Conservation (phyloP, 441 rosid genomes). For the Euphorbia celastroides region DNA sequence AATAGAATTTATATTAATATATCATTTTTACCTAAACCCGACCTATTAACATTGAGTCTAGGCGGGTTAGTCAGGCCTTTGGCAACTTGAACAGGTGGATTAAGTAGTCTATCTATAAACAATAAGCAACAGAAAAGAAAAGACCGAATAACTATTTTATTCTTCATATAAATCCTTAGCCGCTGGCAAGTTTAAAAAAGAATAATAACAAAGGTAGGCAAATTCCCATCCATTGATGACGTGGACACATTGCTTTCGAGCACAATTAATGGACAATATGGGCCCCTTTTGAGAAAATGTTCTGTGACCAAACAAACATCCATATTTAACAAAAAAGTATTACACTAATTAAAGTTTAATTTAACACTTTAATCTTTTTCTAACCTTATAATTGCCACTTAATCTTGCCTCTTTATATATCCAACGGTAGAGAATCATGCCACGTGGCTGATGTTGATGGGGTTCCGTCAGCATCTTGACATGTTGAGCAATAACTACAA, state of each 20-base stretch:
- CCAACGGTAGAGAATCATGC: not conserved
- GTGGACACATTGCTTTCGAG: slow-evolving; percentile 29
- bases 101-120: too few species aligned
- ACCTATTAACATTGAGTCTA: too few species aligned
- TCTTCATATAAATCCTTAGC: not conserved
- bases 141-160: too few species aligned
- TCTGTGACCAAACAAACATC: slow-evolving; percentile 6
- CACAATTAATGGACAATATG: slow-evolving; percentile 21
- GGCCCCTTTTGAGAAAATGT: slow-evolving; percentile 27
- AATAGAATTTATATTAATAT: too few species aligned
- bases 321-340: not conserved
- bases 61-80: too few species aligned
- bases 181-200: slow-evolving; percentile 14
- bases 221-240: slow-evolving; percentile 30
- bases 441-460: not conserved
- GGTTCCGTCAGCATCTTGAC: not conserved
- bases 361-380: slow-evolving; percentile 1
- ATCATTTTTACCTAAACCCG: too few species aligned
- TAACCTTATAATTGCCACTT: not conserved
- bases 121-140: too few species aligned
- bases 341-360: not conserved
- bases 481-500: not conserved
- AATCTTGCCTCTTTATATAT: not conserved
- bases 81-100: too few species aligned
- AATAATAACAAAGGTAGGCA: slow-evolving; percentile 12